phyloP scores from a whole-genome alignment of 2,329 filamentous ascomycete species.

The Fusarium paranaense region DNA sequence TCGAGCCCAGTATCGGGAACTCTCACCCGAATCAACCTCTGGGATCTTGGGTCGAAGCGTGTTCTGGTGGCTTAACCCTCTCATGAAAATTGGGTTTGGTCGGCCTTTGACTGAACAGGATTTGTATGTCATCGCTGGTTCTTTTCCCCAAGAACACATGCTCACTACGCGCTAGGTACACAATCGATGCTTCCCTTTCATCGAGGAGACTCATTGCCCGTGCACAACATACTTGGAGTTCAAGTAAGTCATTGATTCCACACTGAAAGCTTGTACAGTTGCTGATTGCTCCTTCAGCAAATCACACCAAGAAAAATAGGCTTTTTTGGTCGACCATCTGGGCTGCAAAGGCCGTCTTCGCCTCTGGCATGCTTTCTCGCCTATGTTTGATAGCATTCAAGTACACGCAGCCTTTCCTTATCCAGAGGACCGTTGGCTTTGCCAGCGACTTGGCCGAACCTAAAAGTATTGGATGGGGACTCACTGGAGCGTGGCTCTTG shows the following conservation, averaged over 20 bases:
- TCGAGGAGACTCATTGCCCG: neutral
- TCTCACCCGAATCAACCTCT: constrained; percentile 19
- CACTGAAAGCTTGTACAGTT: neutral
- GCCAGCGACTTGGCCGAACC: constrained; percentile 1
- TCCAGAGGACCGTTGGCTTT: constrained; percentile 4
- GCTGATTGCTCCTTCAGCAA: neutral
- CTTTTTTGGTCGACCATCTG: constrained; percentile 16
- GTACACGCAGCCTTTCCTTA: constrained; percentile 17
- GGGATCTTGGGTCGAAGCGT: constrained; percentile 14
- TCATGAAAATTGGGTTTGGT: constrained; percentile 18
- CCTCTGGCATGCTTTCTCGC: constrained; percentile 4
- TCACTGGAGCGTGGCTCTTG: constrained; percentile 10
- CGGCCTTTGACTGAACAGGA: constrained; percentile 9
- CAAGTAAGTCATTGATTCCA: neutral
- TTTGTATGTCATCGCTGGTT: neutral
- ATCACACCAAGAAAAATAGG: constrained; percentile 3
- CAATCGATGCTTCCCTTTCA: neutral
- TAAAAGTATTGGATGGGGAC: constrained; percentile 13
- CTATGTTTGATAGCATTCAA: constrained; percentile 14
- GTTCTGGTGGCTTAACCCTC: constrained; percentile 25
- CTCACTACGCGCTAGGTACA: neutral
- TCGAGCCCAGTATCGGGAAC: constrained; percentile 7
- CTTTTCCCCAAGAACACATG: neutral
- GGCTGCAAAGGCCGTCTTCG: neutral
- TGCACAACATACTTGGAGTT: neutral